A percentile compares a stretch with the other conserved stretches of the same genome.
Conservation (phyloP, 148 eudicot species). For the Vaccinium macrocarpon region DNA sequence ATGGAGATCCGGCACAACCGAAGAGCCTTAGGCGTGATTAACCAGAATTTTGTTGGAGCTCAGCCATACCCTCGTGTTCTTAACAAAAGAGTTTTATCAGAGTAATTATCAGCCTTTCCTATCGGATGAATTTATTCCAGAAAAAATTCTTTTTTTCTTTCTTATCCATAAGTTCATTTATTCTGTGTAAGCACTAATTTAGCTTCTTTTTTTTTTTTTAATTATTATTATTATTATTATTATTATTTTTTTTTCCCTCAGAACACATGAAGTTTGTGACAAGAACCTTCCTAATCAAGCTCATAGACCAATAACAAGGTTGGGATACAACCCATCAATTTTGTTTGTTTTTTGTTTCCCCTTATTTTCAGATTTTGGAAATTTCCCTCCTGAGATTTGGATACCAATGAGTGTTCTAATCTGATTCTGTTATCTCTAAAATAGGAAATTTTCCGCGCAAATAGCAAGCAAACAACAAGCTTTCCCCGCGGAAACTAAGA, state of each 20-base stretch:
- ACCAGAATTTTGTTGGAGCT: slow-evolving; percentile 52
- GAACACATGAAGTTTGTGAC: slow-evolving; percentile 33
- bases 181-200: background rate
- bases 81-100: slow-evolving; percentile 42
- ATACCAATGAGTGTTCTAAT: background rate
- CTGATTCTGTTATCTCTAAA: slow-evolving; percentile 1
- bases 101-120: slow-evolving; percentile 21
- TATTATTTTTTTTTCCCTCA: slow-evolving; percentile 8
- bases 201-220: background rate
- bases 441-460: slow-evolving; percentile 43
- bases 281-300: slow-evolving; percentile 29
- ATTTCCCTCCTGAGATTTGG: background rate
- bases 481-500: slow-evolving; percentile 30
- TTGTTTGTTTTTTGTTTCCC: background rate
- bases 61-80: slow-evolving; percentile 38
- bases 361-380: background rate
- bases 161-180: background rate
- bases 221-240: too few relatives aligned
- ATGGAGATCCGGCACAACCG: slow-evolving; percentile 47
- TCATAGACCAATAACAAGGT: slow-evolving; percentile 55
- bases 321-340: background rate
- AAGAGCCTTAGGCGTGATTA: slow-evolving; percentile 59
- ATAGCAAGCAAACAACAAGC: slow-evolving; percentile 27
- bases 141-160: background rate
- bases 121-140: background rate